These are phyloP conservation scores for Gymnopilus dilepis DNA, from an alignment of 768 basidiomycete genomes.

Conservation along the genomic window DNA sequence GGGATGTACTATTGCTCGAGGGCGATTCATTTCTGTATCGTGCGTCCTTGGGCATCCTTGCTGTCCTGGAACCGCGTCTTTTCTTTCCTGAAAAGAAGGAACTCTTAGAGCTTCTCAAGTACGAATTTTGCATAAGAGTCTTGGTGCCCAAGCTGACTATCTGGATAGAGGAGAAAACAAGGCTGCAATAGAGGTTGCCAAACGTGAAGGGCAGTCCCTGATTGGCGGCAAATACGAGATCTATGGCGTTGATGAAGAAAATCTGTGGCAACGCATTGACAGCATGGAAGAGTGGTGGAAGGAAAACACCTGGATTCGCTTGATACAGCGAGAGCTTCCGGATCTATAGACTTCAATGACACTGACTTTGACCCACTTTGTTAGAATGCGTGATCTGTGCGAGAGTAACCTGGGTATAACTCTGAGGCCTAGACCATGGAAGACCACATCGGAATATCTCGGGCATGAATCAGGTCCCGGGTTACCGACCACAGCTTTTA, in stretches of 20 bases:
- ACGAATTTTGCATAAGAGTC: conserved; percentile 26
- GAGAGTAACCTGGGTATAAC: neutral
- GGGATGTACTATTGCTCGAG: conserved; percentile 88
- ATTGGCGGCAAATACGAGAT: conserved; percentile 84
- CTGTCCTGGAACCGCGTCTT: conserved; percentile 81
- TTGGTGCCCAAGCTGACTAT: neutral
- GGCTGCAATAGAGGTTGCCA: conserved; percentile 83
- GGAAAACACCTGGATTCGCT: conserved; percentile 85
- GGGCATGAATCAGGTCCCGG: neutral
- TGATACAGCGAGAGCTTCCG: conserved; percentile 86
- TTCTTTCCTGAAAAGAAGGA: conserved; percentile 88
- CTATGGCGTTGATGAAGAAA: conserved; percentile 86
- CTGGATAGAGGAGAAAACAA: conserved; percentile 76
- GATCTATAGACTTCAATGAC: conserved; percentile 50
- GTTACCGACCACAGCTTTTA: neutral
- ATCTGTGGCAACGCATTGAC: conserved; percentile 82
- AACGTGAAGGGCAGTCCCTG: conserved; percentile 64
- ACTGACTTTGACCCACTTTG: neutral
- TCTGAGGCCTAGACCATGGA: neutral
- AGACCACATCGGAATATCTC: neutral
- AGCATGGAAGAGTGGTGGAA: conserved; percentile 93
- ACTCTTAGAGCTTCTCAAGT: conserved; percentile 80
- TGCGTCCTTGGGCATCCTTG: conserved; percentile 80
- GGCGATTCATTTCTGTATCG: conserved; percentile 92
- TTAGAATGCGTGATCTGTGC: neutral